Evolutionary conservation across 2,329 filamentous ascomycete genomes (phyloP), one percentile per base, ranked within the genome.

Genomic region (Ophiocordyceps australis): DNA sequence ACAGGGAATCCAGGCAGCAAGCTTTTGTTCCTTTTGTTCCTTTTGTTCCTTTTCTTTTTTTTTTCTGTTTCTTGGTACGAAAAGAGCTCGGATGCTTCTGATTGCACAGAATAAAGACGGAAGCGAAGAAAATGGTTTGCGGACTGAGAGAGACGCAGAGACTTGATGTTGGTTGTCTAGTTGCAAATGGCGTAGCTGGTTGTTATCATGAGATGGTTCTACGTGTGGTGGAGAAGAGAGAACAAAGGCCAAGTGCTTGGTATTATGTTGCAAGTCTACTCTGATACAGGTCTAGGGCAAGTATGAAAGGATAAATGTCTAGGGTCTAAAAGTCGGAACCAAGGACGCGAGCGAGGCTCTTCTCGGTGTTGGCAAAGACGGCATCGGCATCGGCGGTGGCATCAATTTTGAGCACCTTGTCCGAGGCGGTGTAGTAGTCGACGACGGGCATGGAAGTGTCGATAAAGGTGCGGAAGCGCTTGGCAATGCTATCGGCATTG

Each of bases 361-460:
- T 50, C 42, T 57, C 50, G 2, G 68, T 74, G 27, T 52, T 56
- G 35, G 46, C 45, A 41, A 65, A 71, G 25, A 75, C 70, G 16
- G 46, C 62, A 16, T 80, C 72, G 3, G 80, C 74, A 7, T 54
- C 41, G 22, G 68, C 64, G 15, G 72, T 75, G 17, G 85, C 81
- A 39, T 74, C 62, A 23, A 95, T 65, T 56, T 74, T 79, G 47
- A 92, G 68, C 11, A 95, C 82, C 46, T 74, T 74, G 40, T 68
- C 72, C 54, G 85, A 61, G 41, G 62, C 60, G 43, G 76, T 73
- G 49, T 78, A 95, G 47, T 81, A 70, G 39, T 92, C 66, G 28
- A 98, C 82, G 24, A 95, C 89, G 15, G 89, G 89, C 86, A 95
- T 94, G 55, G 82, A 93, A 3, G 83, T 93, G 54, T 95, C 83